Percentiles rank a stretch among this genome's conserved stretches.
phyloP scores from a whole-genome alignment of 768 basidiomycete genomes.

The Suillus americanus region DNA sequence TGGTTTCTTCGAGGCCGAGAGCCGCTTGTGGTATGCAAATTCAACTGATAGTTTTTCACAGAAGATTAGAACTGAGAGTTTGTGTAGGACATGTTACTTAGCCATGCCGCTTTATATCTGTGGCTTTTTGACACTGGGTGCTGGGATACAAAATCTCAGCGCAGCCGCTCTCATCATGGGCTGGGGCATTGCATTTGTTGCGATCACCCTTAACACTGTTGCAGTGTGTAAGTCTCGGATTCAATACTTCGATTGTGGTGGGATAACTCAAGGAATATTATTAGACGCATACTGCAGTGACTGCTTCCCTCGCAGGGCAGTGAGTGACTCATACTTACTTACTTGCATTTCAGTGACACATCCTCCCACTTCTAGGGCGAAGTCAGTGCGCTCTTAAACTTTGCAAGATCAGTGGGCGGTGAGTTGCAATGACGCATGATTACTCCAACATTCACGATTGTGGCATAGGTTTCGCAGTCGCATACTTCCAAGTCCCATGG shows the following conservation, averaged over 20 bases:
- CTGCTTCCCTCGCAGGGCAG: constrained; percentile 35
- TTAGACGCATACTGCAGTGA: constrained; percentile 40
- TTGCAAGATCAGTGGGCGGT: constrained; percentile 35
- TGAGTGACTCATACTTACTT: constrained; percentile 1
- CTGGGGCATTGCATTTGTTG: constrained; percentile 41
- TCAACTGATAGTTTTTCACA: neutral
- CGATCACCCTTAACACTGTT: constrained; percentile 40
- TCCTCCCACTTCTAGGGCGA: constrained; percentile 19
- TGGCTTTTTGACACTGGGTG: constrained; percentile 44
- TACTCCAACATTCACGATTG: neutral
- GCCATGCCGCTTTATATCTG: constrained; percentile 40
- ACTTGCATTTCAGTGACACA: neutral
- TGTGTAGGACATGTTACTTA: constrained; percentile 36
- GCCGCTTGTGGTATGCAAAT: constrained; percentile 37
- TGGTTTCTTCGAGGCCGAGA: constrained; percentile 57
- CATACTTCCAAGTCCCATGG: constrained; percentile 43
- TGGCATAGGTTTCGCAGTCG: constrained; percentile 34
- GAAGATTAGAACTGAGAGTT: neutral
- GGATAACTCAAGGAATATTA: neutral
- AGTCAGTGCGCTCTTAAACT: constrained; percentile 43
- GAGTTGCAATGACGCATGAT: constrained; percentile 8
- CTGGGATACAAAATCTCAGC: constrained; percentile 33
- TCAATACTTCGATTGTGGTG: neutral
- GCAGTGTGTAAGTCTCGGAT: constrained; percentile 33
- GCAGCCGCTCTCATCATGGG: constrained; percentile 36